Percentiles rank a stretch among this genome's conserved stretches.
Conservation (phyloP, 176 grass and related monocot genomes). For the Rhynchospora breviuscula region DNA sequence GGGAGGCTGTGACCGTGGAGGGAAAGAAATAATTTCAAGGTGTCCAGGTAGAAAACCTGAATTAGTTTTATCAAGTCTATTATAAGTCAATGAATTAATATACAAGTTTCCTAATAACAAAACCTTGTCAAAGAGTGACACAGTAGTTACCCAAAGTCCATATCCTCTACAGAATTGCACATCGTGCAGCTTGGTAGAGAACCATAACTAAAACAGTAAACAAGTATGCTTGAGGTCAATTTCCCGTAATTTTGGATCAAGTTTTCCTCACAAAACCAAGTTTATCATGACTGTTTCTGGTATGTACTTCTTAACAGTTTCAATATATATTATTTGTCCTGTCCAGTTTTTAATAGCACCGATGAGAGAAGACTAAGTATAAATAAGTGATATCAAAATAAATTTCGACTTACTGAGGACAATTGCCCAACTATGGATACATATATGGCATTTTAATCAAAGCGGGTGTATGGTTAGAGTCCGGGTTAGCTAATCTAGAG, state of each 20-base stretch:
- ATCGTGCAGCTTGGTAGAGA: not conserved
- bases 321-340: not conserved
- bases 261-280: not conserved
- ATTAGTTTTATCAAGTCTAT: conserved; percentile 20
- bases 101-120: conserved; percentile 4
- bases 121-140: not conserved
- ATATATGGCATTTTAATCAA: not conserved
- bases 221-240: not conserved
- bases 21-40: conserved; percentile 60
- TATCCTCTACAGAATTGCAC: not conserved
- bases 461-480: not conserved
- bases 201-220: not conserved
- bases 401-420: not conserved
- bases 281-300: not conserved
- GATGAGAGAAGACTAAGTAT: not conserved
- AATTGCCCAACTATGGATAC: not conserved
- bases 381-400: not conserved
- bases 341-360: not conserved
- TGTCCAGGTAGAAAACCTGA: conserved; percentile 83
- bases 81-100: conserved; percentile 20
- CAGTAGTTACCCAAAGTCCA: not conserved
- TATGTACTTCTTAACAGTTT: not conserved
- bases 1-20: conserved; percentile 90
- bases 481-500: too few relatives aligned
- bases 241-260: not conserved